Percentiles rank a stretch among this genome's conserved stretches.
These are phyloP conservation scores for Aspergillus nidulans DNA, from an alignment of 495 filamentous ascomycete species.

Conservation along the genomic window DNA sequence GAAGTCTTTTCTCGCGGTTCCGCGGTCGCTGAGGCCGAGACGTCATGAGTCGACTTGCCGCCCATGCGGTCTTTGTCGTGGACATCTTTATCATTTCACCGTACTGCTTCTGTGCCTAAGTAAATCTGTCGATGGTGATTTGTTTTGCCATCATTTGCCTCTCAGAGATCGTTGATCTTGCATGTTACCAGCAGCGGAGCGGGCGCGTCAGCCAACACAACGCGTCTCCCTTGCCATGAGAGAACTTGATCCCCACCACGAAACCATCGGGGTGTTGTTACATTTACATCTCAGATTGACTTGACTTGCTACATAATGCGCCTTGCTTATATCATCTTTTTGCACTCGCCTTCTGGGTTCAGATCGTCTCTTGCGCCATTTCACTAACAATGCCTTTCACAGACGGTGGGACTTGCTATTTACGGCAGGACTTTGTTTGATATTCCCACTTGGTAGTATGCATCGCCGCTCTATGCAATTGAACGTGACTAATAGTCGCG, in stretches of 20 bases:
- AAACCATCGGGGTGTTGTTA: neutral
- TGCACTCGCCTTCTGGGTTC: neutral
- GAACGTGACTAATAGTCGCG: slow-evolving; percentile 17
- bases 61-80: slow-evolving; percentile 14
- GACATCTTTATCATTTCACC: neutral
- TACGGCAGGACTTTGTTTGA: neutral
- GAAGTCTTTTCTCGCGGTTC: slow-evolving; percentile 21
- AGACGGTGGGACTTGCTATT: neutral
- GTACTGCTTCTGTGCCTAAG: neutral
- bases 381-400: slow-evolving; percentile 5
- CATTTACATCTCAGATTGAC: neutral
- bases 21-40: slow-evolving; percentile 28
- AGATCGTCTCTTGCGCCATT: neutral
- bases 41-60: slow-evolving; percentile 27
- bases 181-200: slow-evolving; percentile 17
- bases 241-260: neutral
- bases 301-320: too few relatives aligned
- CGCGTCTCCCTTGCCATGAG: slow-evolving; percentile 18
- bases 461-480: neutral
- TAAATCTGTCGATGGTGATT: neutral
- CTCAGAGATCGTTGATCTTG: slow-evolving; percentile 4
- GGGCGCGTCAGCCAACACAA: slow-evolving; percentile 27
- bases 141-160: neutral
- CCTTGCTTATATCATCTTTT: neutral
- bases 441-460: slow-evolving; percentile 5